Base-by-base conservation (phyloP, 2,329 filamentous ascomycete species). In the Trichoderma gracile region DNA sequence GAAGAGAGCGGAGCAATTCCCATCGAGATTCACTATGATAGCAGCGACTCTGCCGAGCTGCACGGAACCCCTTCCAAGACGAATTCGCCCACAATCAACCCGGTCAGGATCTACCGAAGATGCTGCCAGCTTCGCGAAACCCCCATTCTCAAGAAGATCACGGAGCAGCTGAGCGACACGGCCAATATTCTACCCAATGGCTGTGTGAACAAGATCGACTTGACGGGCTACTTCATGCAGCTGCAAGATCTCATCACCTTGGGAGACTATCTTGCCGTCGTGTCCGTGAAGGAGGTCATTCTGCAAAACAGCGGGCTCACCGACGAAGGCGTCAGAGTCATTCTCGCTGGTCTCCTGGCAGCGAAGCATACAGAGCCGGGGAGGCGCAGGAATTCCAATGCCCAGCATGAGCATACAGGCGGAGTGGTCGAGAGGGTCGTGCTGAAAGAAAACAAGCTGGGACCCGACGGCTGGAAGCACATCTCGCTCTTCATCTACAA, bases 121-220 rank as follows among this genome's bases (percentile, higher is more conserved):
- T 98, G 95, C 75, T 98, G 95, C 74, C 94, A 98, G 73, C 80
- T 99, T 33, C 86, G 95, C 65, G 95, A 98, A 77, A 96, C 93
- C 0, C 92, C 93, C 0, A 93, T 97, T 59, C 80, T 98, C 21
- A 96, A 96, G 76, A 92, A 91, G 72, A 90, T 99, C 53, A 94
- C 92, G 0, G 92, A 96, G 71, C 93, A 97, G 75, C 88, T 99
- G 5, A 86, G 86, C 43, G 86, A 89, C 43, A 83, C 88, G 1
- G 83, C 85, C n/a, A 90, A 89, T 56, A 86, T 83, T 33, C 82
- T 88, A 10, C 76, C 84, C 2, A 82, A 87, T 49, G 93, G 93
- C n/a, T 84, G 92, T 15, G 90, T 98, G 1, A 86, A 87, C 62
- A 91, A 89, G 73, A 80, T 99, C 9, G 91, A 98, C 73, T 81